phyloP scores from a whole-genome alignment of 2,329 filamentous ascomycete genomes.

The Fusarium anthophilum region DNA sequence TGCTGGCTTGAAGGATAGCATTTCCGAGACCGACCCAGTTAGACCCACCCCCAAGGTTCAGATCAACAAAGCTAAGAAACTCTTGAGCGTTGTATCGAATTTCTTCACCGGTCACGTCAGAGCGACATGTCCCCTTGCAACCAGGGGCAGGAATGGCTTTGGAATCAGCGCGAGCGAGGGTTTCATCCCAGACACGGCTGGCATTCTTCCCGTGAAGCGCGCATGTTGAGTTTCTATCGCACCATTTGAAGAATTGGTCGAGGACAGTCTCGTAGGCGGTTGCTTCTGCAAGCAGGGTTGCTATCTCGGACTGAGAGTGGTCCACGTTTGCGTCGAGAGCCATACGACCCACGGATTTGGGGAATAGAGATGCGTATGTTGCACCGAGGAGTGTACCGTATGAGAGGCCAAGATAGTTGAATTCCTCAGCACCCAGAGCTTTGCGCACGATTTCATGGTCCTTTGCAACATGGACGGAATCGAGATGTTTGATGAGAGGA shows the following conservation, averaged over 20 bases:
- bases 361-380: slow-evolving; percentile 46
- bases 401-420: slow-evolving; percentile 49
- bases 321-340: slow-evolving; percentile 43
- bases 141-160: slow-evolving; percentile 20
- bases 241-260: slow-evolving; percentile 38
- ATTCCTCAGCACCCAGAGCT: slow-evolving; percentile 34
- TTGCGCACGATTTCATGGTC: slow-evolving; percentile 37
- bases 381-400: slow-evolving; percentile 50
- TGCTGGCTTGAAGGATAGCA: slow-evolving; percentile 21
- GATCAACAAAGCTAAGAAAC: slow-evolving; percentile 20
- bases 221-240: slow-evolving; percentile 22
- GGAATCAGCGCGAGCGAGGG: slow-evolving; percentile 20
- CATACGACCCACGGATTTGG: slow-evolving; percentile 40
- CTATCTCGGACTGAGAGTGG: slow-evolving; percentile 30
- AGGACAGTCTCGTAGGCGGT: slow-evolving; percentile 31
- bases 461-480: slow-evolving; percentile 36
- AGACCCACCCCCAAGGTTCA: background rate
- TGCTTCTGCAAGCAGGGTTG: slow-evolving; percentile 19
- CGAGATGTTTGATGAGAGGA: slow-evolving; percentile 36
- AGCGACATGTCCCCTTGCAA: slow-evolving; percentile 27
- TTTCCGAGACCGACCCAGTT: slow-evolving; percentile 30
- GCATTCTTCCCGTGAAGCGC: slow-evolving; percentile 35
- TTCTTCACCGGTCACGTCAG: slow-evolving; percentile 37
- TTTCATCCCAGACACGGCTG: slow-evolving; percentile 20
- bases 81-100: slow-evolving; percentile 28